Conservation (phyloP, 768 basidiomycete species). For the Psilocybe cubensis region DNA sequence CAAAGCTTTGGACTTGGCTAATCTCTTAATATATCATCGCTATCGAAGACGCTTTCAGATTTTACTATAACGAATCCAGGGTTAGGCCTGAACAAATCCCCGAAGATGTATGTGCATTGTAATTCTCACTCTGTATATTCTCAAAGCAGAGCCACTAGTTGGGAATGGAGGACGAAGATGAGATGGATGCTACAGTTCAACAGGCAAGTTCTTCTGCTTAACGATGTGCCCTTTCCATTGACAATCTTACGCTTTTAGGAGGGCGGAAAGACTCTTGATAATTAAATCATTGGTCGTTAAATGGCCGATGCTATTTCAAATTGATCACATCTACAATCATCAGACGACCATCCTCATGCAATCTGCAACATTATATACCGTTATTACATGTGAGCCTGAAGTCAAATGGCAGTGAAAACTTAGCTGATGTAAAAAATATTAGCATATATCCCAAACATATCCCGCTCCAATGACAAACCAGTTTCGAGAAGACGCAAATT, state of each 20-base stretch:
- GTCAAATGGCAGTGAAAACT: too few species aligned
- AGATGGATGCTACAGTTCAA: slow-evolving; percentile 56
- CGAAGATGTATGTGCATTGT: slow-evolving; percentile 5
- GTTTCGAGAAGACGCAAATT: too few species aligned
- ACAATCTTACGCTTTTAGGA: slow-evolving; percentile 1
- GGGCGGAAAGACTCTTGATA: not conserved
- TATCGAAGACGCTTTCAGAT: slow-evolving; percentile 9
- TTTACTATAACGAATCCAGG: slow-evolving; percentile 7
- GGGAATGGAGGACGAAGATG: slow-evolving; percentile 62
- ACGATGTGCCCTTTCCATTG: not conserved
- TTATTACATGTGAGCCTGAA: not conserved
- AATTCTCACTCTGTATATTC: not conserved
- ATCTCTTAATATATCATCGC: not conserved
- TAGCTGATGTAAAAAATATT: too few species aligned
- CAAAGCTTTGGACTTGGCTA: not conserved
- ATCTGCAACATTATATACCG: too few species aligned
- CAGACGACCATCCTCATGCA: too few species aligned
- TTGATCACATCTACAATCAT: too few species aligned
- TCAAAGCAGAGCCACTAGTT: slow-evolving; percentile 34
- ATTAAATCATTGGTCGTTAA: slow-evolving; percentile 5
- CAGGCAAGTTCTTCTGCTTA: slow-evolving; percentile 45
- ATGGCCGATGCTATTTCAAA: too few species aligned
- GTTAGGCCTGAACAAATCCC: slow-evolving; percentile 17
- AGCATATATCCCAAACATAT: too few species aligned
- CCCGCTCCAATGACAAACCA: too few species aligned